A percentile compares a stretch with the other conserved stretches of the same genome.
phyloP scores from a whole-genome alignment of 2,329 filamentous ascomycete species.

The Talaromyces sp. region DNA sequence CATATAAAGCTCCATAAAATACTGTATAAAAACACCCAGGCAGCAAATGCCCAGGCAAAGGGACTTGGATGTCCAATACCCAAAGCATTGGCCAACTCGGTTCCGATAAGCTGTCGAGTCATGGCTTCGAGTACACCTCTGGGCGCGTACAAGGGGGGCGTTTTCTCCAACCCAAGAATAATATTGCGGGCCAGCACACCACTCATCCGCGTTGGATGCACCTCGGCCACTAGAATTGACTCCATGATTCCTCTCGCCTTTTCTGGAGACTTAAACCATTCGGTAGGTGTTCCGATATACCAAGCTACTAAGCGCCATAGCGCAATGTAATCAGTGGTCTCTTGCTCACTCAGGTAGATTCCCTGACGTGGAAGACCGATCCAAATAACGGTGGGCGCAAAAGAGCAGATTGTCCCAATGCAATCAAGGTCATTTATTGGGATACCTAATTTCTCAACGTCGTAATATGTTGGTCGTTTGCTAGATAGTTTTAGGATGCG shows the following conservation, averaged over 20 bases:
- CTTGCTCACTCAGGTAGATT: constrained; percentile 58
- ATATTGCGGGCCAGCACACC: constrained; percentile 69
- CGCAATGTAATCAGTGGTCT: constrained; percentile 66
- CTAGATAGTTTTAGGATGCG: constrained; percentile 58
- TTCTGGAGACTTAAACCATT: constrained; percentile 53
- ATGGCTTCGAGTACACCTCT: constrained; percentile 64
- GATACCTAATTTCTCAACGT: constrained; percentile 54
- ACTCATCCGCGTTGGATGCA: constrained; percentile 60
- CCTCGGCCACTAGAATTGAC: constrained; percentile 60
- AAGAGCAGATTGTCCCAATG: constrained; percentile 66
- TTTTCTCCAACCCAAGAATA: constrained; percentile 61
- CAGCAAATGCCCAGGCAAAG: neutral
- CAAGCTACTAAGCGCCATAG: constrained; percentile 72
- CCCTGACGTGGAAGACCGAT: constrained; percentile 68
- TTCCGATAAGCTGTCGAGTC: constrained; percentile 66
- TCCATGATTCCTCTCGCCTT: constrained; percentile 63
- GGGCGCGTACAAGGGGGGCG: constrained; percentile 62
- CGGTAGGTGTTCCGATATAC: constrained; percentile 64
- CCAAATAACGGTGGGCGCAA: constrained; percentile 65
- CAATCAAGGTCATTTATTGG: constrained; percentile 74
- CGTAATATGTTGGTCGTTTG: constrained; percentile 59
- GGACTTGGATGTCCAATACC: constrained; percentile 37
- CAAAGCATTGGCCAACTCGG: constrained; percentile 56
- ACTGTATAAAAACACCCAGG: neutral
- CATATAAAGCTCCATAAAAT: neutral